Evolutionary conservation across 495 filamentous ascomycete genomes (phyloP).

Genomic region (Penicillium egyptiacum): DNA sequence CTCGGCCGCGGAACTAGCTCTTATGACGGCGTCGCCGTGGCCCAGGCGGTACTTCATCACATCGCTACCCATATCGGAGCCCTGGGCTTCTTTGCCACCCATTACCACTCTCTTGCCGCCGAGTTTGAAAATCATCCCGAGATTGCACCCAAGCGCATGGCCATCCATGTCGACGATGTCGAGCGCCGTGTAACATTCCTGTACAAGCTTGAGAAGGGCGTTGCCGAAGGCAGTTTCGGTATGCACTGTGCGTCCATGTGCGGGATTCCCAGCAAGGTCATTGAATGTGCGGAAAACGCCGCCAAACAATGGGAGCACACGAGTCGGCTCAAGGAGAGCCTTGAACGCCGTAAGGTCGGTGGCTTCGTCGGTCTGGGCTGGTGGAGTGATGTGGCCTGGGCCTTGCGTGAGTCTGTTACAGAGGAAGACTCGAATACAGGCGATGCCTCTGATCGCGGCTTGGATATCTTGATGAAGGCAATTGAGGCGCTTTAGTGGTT

Average conservation of each 20-base stretch:
- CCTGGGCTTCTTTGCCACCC: conserved; percentile 95
- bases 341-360: conserved; percentile 73
- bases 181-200: conserved; percentile 84
- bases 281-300: conserved; percentile 85
- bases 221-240: conserved; percentile 96
- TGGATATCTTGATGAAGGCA: conserved; percentile 73
- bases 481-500: conserved; percentile 67
- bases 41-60: conserved; percentile 94
- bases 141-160: conserved; percentile 82
- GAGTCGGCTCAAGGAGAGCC: conserved; percentile 78
- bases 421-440: conserved; percentile 46
- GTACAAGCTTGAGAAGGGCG: conserved; percentile 91
- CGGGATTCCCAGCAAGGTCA: conserved; percentile 79
- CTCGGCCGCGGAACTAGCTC: conserved; percentile 90
- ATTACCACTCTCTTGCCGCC: conserved; percentile 90
- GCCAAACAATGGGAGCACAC: conserved; percentile 96
- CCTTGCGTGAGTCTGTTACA: conserved; percentile 58
- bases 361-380: conserved; percentile 82
- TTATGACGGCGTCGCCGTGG: conserved; percentile 95
- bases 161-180: conserved; percentile 87
- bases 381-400: conserved; percentile 87
- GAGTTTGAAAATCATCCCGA: conserved; percentile 91
- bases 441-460: conserved; percentile 46
- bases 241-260: conserved; percentile 99
- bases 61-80: conserved; percentile 91